These are phyloP conservation scores for Clavariopsis aquatica DNA, from an alignment of 495 filamentous ascomycete genomes.

Conservation along the genomic window DNA sequence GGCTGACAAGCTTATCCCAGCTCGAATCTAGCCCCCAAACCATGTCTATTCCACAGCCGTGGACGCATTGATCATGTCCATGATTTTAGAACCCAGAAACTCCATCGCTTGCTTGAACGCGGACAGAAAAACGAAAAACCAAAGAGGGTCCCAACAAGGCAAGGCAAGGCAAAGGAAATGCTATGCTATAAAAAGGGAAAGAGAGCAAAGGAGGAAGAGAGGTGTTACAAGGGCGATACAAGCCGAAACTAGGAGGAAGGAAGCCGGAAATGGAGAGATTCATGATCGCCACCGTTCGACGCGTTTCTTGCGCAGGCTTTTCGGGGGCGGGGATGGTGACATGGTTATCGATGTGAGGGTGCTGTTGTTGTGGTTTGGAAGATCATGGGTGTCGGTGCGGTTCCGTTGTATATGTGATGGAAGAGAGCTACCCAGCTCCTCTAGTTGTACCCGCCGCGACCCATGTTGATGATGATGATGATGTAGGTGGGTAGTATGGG, in stretches of 20 bases:
- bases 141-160: background rate
- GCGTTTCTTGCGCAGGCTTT: constrained; percentile 29
- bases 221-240: constrained; percentile 11
- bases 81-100: background rate
- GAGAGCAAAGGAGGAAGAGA: constrained; percentile 10
- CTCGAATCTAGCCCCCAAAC: background rate
- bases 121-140: background rate
- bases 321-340: constrained; percentile 15
- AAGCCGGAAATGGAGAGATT: background rate
- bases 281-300: constrained; percentile 23
- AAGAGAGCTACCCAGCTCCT: background rate
- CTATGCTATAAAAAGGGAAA: background rate
- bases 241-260: constrained; percentile 7
- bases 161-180: background rate
- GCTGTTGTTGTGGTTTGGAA: background rate
- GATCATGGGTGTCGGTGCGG: background rate
- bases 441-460: constrained; percentile 60
- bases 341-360: constrained; percentile 5
- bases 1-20: background rate
- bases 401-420: background rate
- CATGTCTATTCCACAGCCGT: constrained; percentile 3
- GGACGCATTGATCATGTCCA: background rate
- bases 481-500: background rate
- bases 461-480: constrained; percentile 44
- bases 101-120: constrained; percentile 4